Evolutionary conservation across 2,329 filamentous ascomycete species (phyloP).

Genomic region (Ophiocordyceps camponoti-saundersi): DNA sequence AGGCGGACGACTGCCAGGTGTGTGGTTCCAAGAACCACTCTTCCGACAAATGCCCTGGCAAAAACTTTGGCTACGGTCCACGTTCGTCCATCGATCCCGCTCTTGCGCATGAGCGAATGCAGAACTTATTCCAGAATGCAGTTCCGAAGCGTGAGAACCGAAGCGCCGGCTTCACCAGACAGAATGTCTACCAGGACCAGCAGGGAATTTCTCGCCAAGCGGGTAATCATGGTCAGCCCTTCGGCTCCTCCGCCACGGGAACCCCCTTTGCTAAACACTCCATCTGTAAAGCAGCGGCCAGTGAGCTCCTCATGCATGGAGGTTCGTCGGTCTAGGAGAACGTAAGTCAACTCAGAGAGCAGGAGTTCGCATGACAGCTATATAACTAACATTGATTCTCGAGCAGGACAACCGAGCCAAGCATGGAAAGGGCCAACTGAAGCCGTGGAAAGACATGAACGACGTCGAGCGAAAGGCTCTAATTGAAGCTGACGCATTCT

Average conservation of each 20-base stretch:
- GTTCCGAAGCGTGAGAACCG: not conserved
- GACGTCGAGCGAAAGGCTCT: slow-evolving; percentile 1
- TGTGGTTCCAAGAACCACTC: not conserved
- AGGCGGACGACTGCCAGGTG: not conserved
- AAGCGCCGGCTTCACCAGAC: not conserved
- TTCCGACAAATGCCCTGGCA: not conserved
- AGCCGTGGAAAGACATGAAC: not conserved
- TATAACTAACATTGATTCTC: not conserved
- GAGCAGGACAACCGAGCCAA: not conserved
- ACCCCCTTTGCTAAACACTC: not conserved
- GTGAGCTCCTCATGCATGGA: not conserved
- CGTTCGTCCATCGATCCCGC: not conserved
- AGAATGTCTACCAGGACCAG: not conserved
- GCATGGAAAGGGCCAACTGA: not conserved
- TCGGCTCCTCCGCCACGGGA: not conserved
- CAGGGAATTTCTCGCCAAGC: not conserved
- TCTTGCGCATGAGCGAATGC: no score
- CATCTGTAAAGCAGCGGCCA: no score
- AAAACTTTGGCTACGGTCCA: not conserved
- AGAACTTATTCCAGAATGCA: not conserved
- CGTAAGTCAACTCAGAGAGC: slow-evolving; percentile 3
- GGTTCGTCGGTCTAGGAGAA: slow-evolving; percentile 8
- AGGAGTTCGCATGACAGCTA: not conserved
- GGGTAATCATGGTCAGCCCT: not conserved
- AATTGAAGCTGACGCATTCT: slow-evolving; percentile 1